Base-by-base conservation (phyloP, 192 early-diverging fungal species). In the Spinellus fusiger region DNA sequence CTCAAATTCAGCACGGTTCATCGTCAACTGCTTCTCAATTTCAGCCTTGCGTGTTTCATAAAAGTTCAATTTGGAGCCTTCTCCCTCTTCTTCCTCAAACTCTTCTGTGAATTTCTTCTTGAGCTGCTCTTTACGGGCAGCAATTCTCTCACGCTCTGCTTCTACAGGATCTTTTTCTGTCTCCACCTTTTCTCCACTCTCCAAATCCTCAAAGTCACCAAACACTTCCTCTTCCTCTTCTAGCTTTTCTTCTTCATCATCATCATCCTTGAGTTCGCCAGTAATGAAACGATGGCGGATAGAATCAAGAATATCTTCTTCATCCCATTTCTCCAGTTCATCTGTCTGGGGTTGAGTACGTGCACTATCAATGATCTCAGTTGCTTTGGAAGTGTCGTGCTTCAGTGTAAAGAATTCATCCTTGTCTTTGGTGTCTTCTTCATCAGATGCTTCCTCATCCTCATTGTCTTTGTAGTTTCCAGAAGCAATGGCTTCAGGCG, bases 91-190 rank as follows among this genome's bases (percentile, higher is more conserved):
- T 44, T 89, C 88, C 46, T 88, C 93, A 68, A 95, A 94, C 59
- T 96, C 76, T 31, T 89, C 89, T 73, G 95, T 92, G 71, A 98
- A 99, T 75, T 95, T 96, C 62, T 81, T 88, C 68, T 93, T 93
- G 46, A 99, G 81, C 61, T 90, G 84, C 64, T 89, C 90, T 71
- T 94, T 93, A 73, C 88, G 91, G 51, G 83, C 84, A 2, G 86
- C 82, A 65, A 96, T 76, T 7, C 77, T 88, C 48, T 82, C 83
- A 63, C 78, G 75, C 25, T 84, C 81, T 23, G 80, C 75, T 26
- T 85, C 77, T 6, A 81, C 73, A 23, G 80, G 77, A 46, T 83
- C 65, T 35, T 74, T 71, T 54, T 85, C 87, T 31, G 75, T 82
- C 60, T 89, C 89, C 1, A 89, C 74, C 75, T 88, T 87, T 66